Evolutionary conservation across 306 rosid genomes (phyloP).

Genomic region (Malus fusca): DNA sequence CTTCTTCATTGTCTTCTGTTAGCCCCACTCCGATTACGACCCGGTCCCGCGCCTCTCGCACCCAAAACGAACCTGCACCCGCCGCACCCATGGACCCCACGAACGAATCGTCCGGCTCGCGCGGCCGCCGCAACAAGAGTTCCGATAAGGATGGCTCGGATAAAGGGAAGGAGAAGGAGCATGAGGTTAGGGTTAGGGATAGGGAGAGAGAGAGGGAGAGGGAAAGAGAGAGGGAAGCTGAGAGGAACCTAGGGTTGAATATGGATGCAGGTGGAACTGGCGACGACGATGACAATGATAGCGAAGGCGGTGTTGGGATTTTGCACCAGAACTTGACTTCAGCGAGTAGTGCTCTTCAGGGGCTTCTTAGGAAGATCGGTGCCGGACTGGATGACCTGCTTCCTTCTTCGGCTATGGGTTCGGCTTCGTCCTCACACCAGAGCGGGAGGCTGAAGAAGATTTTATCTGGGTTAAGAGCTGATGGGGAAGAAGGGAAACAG

Average conservation of each 20-base stretch:
- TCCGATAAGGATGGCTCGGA: conserved; percentile 62
- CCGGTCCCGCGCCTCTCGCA: conserved; percentile 61
- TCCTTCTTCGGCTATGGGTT: conserved; percentile 71
- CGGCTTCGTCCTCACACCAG: conserved; percentile 77
- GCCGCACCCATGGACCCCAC: conserved; percentile 60
- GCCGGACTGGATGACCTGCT: conserved; percentile 95
- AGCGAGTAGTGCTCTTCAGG: conserved; percentile 96
- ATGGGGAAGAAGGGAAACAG: conserved; percentile 92
- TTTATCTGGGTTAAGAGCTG: conserved; percentile 75
- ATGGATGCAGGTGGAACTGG: conserved; percentile 50
- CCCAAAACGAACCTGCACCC: conserved; percentile 25
- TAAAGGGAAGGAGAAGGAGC: conserved; percentile 83
- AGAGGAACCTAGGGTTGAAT: conserved; percentile 53
- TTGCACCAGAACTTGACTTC: conserved; percentile 81
- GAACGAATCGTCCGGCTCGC: conserved; percentile 84
- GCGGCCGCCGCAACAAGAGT: conserved; percentile 63
- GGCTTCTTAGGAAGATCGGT: conserved; percentile 85
- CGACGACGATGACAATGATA: conserved; percentile 76
- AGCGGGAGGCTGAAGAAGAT: conserved; percentile 89
- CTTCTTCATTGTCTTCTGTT: conserved; percentile 24
- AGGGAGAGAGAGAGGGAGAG: conserved; percentile 74
- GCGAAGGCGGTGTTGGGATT: conserved; percentile 77
- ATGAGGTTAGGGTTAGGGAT: conserved; percentile 74
- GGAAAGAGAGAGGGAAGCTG: conserved; percentile 39
- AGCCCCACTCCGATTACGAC: conserved; percentile 36